Base-by-base conservation (phyloP, 2,329 filamentous ascomycete species). In the Neodidymelliopsis sp. region DNA sequence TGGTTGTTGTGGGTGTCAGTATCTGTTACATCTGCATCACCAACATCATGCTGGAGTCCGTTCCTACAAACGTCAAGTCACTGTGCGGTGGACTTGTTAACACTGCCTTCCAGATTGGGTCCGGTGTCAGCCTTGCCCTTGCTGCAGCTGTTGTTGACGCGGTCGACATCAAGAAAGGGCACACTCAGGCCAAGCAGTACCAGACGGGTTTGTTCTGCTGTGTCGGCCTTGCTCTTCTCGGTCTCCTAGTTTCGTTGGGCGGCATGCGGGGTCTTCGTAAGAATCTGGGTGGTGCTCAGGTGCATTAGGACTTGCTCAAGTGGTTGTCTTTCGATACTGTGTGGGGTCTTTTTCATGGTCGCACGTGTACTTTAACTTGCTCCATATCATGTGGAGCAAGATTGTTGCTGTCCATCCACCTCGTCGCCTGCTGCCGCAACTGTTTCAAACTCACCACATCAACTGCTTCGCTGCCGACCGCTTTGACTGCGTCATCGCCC, bases 41-140 rank as follows among this genome's bases (percentile, higher is more conserved):
- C 16, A 49, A 49, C 31, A 49, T 49, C 18, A 49, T 42, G 38
- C 44, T 48, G 4, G 44, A 48, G 24, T 48, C 38, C 10, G 37
- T 49, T 6, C 38, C 31, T 4, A 49, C 38, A 9, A 42, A 49
- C 9, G 38, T 42, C n/a, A 49, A 42, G 22, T 42, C 45, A 2
- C 24, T 49, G 13, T 49, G 37, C 9, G 45, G 45, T 12, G 38
- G 45, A 6, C 31, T 49, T 1, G 37, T 48, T 24, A 48, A 48
- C 18, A 48, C 44, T 2, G 44, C 38, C 2, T 49, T 49, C 22
- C 45, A 49, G 27, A 49, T 49, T 15, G 45, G 37, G 4, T 37
- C 24, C 3, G 45, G 45, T 2, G 45, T 49, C 9, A 42, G 45
- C 25, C 45, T 49, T 7, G 38, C 38, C 2, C 37, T 49, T 16